Evolutionary conservation across 768 basidiomycete genomes (phyloP).

Genomic region (Coprinopsis marcescibilis): DNA sequence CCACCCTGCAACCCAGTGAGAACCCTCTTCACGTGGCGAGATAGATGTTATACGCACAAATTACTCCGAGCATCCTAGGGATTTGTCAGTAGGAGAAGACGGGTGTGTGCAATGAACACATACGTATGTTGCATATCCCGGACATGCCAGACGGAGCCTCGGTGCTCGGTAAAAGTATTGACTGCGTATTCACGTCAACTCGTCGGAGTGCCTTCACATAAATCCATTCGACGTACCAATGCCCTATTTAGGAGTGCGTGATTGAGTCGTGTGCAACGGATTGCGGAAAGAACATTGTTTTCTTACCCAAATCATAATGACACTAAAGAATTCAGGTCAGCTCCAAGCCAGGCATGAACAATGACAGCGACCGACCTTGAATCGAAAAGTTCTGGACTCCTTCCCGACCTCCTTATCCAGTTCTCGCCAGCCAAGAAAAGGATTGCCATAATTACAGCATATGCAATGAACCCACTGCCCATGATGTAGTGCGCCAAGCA

Average conservation of each 20-base stretch:
- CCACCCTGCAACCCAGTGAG: constrained; percentile 59
- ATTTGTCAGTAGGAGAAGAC: background rate
- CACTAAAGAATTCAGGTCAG: constrained; percentile 21
- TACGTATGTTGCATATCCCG: constrained; percentile 96
- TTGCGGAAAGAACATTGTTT: background rate
- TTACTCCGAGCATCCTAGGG: constrained; percentile 62
- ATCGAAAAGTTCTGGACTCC: constrained; percentile 84
- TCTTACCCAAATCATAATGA: constrained; percentile 50
- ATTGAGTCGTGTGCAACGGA: background rate
- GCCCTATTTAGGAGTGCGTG: constrained; percentile 31
- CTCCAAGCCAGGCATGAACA: background rate
- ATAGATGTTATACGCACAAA: constrained; percentile 42
- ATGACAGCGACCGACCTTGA: constrained; percentile 48
- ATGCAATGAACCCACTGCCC: constrained; percentile 89
- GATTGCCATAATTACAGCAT: constrained; percentile 76
- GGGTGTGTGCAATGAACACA: constrained; percentile 22
- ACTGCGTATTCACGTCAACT: constrained; percentile 34
- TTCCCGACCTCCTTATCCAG: constrained; percentile 67
- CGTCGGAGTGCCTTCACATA: too few species aligned
- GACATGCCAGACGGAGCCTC: constrained; percentile 72
- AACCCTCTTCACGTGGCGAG: background rate
- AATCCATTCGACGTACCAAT: constrained; percentile 51
- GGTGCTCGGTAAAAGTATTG: constrained; percentile 92
- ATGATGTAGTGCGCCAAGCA: constrained; percentile 88
- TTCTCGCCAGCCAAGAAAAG: constrained; percentile 70